Evolutionary conservation across 495 filamentous ascomycete genomes (phyloP).

Genomic region (Cairneyella variabilis): DNA sequence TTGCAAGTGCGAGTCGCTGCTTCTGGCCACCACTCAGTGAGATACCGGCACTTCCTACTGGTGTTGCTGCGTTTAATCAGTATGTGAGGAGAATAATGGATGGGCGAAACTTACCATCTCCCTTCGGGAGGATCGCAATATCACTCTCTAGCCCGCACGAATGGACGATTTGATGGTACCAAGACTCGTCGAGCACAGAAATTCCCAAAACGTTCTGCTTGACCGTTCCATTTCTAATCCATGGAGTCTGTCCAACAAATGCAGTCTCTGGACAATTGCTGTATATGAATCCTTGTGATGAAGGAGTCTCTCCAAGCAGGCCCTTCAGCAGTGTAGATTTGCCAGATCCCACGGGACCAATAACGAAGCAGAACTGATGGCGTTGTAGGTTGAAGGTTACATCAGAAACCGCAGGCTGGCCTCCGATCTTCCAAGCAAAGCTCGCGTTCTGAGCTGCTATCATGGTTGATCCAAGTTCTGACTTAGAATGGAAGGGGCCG

Average conservation of each 20-base stretch:
- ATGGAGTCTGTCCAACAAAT: slow-evolving; percentile 41
- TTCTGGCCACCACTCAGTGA: slow-evolving; percentile 62
- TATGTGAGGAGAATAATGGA: neutral
- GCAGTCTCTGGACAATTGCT: slow-evolving; percentile 22
- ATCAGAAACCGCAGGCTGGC: slow-evolving; percentile 1
- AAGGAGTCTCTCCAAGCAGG: slow-evolving; percentile 46
- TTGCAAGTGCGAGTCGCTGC: slow-evolving; percentile 58
- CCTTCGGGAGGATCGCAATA: slow-evolving; percentile 48
- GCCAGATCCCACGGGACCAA: slow-evolving; percentile 46
- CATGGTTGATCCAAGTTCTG: neutral
- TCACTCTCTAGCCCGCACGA: slow-evolving; percentile 60
- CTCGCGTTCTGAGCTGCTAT: slow-evolving; percentile 12
- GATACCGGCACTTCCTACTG: slow-evolving; percentile 61
- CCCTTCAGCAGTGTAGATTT: slow-evolving; percentile 48
- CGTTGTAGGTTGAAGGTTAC: slow-evolving; percentile 8
- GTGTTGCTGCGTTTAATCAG: slow-evolving; percentile 33
- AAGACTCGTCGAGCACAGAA: slow-evolving; percentile 47
- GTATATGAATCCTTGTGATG: slow-evolving; percentile 24
- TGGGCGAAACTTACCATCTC: slow-evolving; percentile 45
- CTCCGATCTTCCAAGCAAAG: slow-evolving; percentile 11
- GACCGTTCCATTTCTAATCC: slow-evolving; percentile 57
- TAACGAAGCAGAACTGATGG: slow-evolving; percentile 22
- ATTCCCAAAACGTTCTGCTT: slow-evolving; percentile 54
- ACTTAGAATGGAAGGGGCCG: neutral
- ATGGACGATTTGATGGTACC: slow-evolving; percentile 61